Evolutionary conservation across 2,329 filamentous ascomycete species (phyloP), one percentile per base, ranked within the genome.

Genomic region (Trichocomaceae sp.): DNA sequence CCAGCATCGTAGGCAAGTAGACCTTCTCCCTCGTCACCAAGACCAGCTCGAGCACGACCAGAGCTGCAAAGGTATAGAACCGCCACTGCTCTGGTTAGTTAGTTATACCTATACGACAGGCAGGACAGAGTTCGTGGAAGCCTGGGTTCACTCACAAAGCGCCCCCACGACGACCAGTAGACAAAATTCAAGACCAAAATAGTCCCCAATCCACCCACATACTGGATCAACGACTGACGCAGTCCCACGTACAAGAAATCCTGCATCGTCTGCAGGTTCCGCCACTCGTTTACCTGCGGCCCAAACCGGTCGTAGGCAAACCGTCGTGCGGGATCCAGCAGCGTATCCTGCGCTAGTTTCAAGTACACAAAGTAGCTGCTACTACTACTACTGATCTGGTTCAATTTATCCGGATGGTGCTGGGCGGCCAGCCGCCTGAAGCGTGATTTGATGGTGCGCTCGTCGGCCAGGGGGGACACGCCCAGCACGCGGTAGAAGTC

Each of bases 241-340:
- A 88, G 73, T 53, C 88, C 90, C 13, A 79, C 76, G 51, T 80
- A 75, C 47, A 95, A 76, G 67, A 82, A 95, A 67, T 96, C 91
- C 57, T 80, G 80, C 54, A 88, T 74, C 0, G 86, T 88, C 57
- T 69, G 70, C 46, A 66, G 59, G 33, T 72, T 68, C 3, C 62
- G 68, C 85, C 86, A 92, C 8, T 69, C 68, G 12, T 86, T 70
- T 19, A 91, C 79, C 26, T 83, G 82, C 0, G 88, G 85, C 0
- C 91, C 91, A 68, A 96, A 90, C 47, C 90, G 84, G 67, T 96
- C 90, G 72, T 96, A 96, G 7, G 89, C 90, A 68, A 93, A 95
- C 54, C 90, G 81, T 64, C 82, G 84, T 0, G 83, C 84, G 2
- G 87, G 83, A 65, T 93, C 84, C n/a, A 83, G 74, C 15, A 96